phyloP scores from a whole-genome alignment of 2,329 filamentous ascomycete species.

The Cryphonectria parasitica region DNA sequence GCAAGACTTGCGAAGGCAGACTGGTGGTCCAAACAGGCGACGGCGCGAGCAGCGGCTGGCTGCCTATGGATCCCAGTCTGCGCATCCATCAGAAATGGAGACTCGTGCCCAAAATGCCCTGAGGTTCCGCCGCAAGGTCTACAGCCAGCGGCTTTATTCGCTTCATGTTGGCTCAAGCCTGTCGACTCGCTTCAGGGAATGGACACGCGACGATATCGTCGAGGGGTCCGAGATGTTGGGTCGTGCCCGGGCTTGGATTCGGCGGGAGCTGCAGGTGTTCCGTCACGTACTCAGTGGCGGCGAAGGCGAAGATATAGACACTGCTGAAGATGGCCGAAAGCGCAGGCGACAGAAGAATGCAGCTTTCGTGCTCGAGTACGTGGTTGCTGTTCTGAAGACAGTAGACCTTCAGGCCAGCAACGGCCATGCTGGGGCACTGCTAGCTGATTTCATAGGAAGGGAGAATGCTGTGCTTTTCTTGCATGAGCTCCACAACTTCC shows the following conservation, averaged over 20 bases:
- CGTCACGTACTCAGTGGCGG: constrained; percentile 59
- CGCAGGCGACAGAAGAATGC: constrained; percentile 59
- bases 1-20: not conserved
- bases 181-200: constrained; percentile 73
- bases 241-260: constrained; percentile 78
- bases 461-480: constrained; percentile 76
- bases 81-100: not conserved
- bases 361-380: constrained; percentile 85
- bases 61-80: not conserved
- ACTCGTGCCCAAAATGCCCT: constrained; percentile 39
- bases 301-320: constrained; percentile 35
- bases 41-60: not conserved
- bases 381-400: constrained; percentile 80
- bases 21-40: too few species aligned
- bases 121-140: constrained; percentile 70
- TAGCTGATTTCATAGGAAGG: constrained; percentile 77
- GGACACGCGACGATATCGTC: constrained; percentile 70
- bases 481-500: constrained; percentile 82
- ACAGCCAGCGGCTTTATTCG: constrained; percentile 73
- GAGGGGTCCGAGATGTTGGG: constrained; percentile 70
- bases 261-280: constrained; percentile 84
- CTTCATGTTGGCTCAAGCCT: constrained; percentile 82
- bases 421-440: constrained; percentile 78
- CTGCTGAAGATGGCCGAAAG: constrained; percentile 18
- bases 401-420: constrained; percentile 79